Base-by-base conservation (phyloP, 352 stramenopile genomes). In the Phytophthora lateralis region DNA sequence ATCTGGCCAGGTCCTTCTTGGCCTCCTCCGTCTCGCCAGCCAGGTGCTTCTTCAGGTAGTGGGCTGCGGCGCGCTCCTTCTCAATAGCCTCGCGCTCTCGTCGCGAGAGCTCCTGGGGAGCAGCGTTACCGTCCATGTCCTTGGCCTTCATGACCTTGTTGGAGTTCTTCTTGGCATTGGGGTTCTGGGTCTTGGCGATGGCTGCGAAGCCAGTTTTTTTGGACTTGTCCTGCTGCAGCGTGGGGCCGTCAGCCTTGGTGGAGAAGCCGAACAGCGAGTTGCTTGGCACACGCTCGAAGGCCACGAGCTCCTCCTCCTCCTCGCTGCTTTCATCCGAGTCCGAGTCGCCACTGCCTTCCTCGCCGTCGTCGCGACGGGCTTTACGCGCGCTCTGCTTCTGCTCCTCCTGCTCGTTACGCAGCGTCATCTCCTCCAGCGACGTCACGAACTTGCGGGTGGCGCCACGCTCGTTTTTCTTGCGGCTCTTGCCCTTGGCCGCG, bases 141-240 rank as follows among this genome's bases (percentile, higher is more conserved):
- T 94, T 95, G 32, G 83, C 84, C 73, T 95, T 95, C 68, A 95
- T 91, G 26, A 91, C 73, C 75, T 95, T 96, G 64, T 78, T 90
- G 54, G 82, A 60, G n/a, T 57, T 66, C 47, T 85, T 71, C 60
- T 71, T 79, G 12, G 76, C 44, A 69, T 96, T 96, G 6, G 87
- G 88, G 80, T 96, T 96, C 55, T 93, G 66, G 37, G 81, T 80
- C 76, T 95, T 86, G 52, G 93, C 73, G 29, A 93, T 72, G 17
- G 72, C 80, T 2, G 69, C 72, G 18, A 93, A 80, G 21, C 85
- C 82, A 48, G 75, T 82, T 32, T 88, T 85, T 76, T 95, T 95
- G 17, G 38, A 15, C 58, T 81, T 75, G 46, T 80, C 75, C 24
- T 79, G 65, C 66, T 91, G 80, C 65, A 92, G 42, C 8, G 69